Percentiles rank a stretch among this genome's conserved stretches.
These are phyloP conservation scores for Termitomyces sp. DNA, from an alignment of 768 basidiomycete species.

Conservation along the genomic window DNA sequence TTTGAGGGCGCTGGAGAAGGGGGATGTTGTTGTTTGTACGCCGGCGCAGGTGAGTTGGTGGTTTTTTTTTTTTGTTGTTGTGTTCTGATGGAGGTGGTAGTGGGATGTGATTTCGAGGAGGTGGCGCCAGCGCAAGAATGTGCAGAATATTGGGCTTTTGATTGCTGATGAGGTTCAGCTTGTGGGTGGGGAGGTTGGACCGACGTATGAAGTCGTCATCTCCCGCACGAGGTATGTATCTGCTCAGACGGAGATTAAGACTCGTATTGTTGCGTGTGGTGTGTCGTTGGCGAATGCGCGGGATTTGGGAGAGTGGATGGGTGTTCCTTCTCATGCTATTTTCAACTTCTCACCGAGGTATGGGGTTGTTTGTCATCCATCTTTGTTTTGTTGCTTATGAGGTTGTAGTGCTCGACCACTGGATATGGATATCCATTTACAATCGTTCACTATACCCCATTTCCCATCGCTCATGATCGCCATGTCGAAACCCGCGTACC, in stretches of 20 bases:
- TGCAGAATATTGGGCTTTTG: slow-evolving; percentile 87
- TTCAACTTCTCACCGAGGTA: slow-evolving; percentile 97
- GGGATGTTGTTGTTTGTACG: slow-evolving; percentile 92
- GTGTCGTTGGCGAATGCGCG: slow-evolving; percentile 95
- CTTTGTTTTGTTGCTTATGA: slow-evolving; percentile 4
- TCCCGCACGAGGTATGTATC: slow-evolving; percentile 97
- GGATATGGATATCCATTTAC: slow-evolving; percentile 96
- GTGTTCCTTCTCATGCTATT: slow-evolving; percentile 86
- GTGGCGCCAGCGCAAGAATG: slow-evolving; percentile 97
- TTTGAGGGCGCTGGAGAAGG: slow-evolving; percentile 82
- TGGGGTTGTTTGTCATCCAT: slow-evolving; percentile 6
- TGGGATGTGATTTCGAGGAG: slow-evolving; percentile 95
- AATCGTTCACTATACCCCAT: slow-evolving; percentile 94
- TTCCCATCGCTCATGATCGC: slow-evolving; percentile 98
- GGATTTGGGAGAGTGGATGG: slow-evolving; percentile 98
- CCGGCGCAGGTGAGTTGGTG: slow-evolving; percentile 78
- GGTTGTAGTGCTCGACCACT: slow-evolving; percentile 80
- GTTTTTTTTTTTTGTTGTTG: not conserved
- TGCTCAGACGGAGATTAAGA: slow-evolving; percentile 89
- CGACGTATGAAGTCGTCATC: slow-evolving; percentile 94
- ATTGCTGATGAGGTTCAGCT: slow-evolving; percentile 96
- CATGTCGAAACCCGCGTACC: slow-evolving; percentile 98
- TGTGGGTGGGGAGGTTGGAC: slow-evolving; percentile 92
- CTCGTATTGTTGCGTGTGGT: slow-evolving; percentile 91
- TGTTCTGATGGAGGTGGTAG: slow-evolving; percentile 31